Evolutionary conservation across 495 filamentous ascomycete species (phyloP).

Genomic region (Aeminium ludgeri): DNA sequence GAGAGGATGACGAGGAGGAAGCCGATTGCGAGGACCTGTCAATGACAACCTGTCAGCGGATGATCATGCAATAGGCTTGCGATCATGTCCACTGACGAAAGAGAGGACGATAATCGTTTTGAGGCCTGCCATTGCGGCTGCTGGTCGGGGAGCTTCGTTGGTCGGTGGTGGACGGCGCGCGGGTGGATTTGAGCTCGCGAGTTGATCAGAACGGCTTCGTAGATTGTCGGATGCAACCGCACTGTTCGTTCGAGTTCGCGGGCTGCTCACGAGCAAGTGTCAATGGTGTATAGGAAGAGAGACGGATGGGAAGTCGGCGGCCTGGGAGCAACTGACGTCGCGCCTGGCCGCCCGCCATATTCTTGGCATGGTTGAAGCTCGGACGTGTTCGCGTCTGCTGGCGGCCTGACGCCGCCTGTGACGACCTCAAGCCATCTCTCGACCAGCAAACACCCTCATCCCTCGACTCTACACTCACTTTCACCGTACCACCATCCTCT

Average conservation of each 20-base stretch:
- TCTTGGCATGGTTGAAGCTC: background rate
- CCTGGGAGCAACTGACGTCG: too few species aligned
- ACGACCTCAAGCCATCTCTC: background rate
- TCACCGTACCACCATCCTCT: background rate
- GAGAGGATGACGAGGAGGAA: conserved; percentile 99
- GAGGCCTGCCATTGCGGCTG: conserved; percentile 67
- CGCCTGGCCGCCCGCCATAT: background rate
- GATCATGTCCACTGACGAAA: conserved; percentile 45
- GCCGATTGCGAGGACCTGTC: conserved; percentile 81
- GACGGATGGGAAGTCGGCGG: too few species aligned
- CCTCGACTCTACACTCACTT: background rate
- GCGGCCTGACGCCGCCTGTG: background rate
- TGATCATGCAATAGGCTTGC: background rate
- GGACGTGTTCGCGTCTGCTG: conserved; percentile 1
- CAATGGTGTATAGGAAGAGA: too few species aligned
- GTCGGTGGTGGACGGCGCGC: background rate
- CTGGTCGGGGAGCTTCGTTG: background rate
- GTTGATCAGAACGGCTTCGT: too few species aligned
- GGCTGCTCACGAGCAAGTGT: too few species aligned
- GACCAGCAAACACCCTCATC: background rate
- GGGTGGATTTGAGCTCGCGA: too few species aligned
- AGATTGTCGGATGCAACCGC: too few species aligned
- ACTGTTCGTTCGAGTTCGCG: too few species aligned
- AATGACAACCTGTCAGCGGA: background rate
- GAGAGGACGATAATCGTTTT: conserved; percentile 98